Percentiles rank a stretch among this genome's conserved stretches.
Conservation (phyloP, 75 land plant species). For the Selaginella moellendorffii region DNA sequence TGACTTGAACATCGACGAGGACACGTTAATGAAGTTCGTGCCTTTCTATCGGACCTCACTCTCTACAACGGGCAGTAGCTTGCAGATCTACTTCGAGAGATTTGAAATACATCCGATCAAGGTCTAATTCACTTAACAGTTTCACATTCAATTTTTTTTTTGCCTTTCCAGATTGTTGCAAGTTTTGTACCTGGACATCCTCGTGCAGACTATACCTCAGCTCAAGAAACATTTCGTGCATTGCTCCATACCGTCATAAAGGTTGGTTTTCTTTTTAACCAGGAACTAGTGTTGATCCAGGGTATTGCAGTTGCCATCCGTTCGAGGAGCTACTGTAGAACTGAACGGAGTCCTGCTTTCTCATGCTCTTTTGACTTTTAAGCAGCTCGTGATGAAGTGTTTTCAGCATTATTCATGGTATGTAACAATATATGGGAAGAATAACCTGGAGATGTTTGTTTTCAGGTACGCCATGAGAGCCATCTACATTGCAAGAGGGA, state of each 20-base stretch:
- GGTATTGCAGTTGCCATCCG: conserved; percentile 55
- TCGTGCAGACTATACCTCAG: conserved; percentile 50
- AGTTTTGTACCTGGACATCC: conserved; percentile 71
- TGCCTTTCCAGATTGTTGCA: conserved; percentile 40
- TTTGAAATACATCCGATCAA: conserved; percentile 91
- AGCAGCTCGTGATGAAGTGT: conserved; percentile 61
- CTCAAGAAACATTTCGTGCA: conserved; percentile 67
- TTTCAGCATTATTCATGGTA: conserved; percentile 97
- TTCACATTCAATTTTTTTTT: not conserved
- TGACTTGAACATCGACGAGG: conserved; percentile 79
- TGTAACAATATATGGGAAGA: not conserved
- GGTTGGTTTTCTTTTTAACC: no score
- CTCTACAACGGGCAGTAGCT: conserved; percentile 37
- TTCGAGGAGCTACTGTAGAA: conserved; percentile 57
- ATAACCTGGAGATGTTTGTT: not conserved
- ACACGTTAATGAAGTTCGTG: conserved; percentile 72
- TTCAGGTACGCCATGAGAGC: conserved; percentile 81
- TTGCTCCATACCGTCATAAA: conserved; percentile 76
- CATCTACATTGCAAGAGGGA: conserved; percentile 83
- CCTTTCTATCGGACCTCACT: conserved; percentile 80
- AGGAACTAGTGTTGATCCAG: no score
- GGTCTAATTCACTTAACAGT: conserved; percentile 30
- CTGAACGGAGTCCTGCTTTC: conserved; percentile 81
- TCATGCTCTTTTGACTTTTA: conserved; percentile 66
- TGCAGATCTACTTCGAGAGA: conserved; percentile 59